Base-by-base conservation (phyloP, 257 asterid genomes). In the Nicotiana benthamiana region DNA sequence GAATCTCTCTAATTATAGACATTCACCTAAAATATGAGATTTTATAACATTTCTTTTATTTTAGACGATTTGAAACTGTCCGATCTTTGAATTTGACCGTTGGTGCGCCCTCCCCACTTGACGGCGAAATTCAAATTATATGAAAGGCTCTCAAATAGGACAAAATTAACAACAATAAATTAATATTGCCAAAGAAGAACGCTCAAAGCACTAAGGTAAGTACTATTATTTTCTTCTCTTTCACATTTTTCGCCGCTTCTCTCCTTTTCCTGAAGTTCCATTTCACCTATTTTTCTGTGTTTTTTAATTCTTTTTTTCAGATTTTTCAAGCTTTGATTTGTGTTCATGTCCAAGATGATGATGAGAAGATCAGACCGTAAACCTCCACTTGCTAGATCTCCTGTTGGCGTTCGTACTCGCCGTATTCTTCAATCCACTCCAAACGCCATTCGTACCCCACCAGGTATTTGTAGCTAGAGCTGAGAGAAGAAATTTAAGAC, bases 381-480 rank as follows among this genome's bases (percentile, higher is more conserved):
- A 66, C 99, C 99, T 0, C 99, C 99, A 26, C 97, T 93, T 6
- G 90, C 96, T 2, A 89, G 97, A 88, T 93, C 99, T 67, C 99
- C 98, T 34, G 85, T 92, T 30, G 87, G 96, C 27, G 91, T 88
- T 75, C 94, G 97, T 1, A 63, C 94, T 54, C 91, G 94, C 40
- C 91, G 92, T 15, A 82, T 83, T 27, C 93, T 89, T 81, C 96
- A 86, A 75, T 87, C 97, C 32, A 80, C 87, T 12, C 18, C 88
- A 27, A 77, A 76, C 81, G 34, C 79, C 75, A 24, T 43, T 66
- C 90, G 80, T 66, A 86, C 92, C 11, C 91, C 93, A 27, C 93
- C 98, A 63, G 97, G 96, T 92, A 79, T 75, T 84, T 13, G 70
- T 32, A 4, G 9, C 12, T 53, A 12, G 56, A 79, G 46, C 32